Percentiles rank a stretch among this genome's conserved stretches.
Conservation (phyloP, 1,139 yeast species). For the Pneumocystis sp. region DNA sequence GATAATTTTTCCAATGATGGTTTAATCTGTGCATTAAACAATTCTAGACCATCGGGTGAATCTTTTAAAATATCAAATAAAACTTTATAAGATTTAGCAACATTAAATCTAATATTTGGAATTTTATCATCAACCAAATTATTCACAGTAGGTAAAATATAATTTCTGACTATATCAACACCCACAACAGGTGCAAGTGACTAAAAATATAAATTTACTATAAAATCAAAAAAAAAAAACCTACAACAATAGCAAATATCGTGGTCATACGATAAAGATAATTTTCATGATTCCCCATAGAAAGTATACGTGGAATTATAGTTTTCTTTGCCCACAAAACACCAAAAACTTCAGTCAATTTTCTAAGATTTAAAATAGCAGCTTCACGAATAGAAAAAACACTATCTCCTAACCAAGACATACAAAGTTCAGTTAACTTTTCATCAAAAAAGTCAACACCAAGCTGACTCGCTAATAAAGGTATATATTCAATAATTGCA, state of each 20-base stretch:
- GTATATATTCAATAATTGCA: constrained; percentile 94
- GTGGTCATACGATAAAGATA: constrained; percentile 88
- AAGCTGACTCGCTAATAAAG: constrained; percentile 85
- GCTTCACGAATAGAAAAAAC: constrained; percentile 95
- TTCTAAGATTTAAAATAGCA: constrained; percentile 70
- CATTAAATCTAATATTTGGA: constrained; percentile 89
- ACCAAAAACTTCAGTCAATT: constrained; percentile 76
- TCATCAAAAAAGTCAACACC: constrained; percentile 89
- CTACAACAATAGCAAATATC: constrained; percentile 51
- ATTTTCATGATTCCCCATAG: constrained; percentile 37
- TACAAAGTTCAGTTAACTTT: constrained; percentile 75
- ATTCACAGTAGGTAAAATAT: constrained; percentile 65
- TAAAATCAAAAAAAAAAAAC: not conserved
- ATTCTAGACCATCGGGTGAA: constrained; percentile 16
- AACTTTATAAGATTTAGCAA: constrained; percentile 66
- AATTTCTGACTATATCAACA: constrained; percentile 39
- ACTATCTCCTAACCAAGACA: constrained; percentile 97
- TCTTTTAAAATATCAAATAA: constrained; percentile 26
- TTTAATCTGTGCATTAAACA: constrained; percentile 30
- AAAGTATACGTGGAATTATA: constrained; percentile 56
- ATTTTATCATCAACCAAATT: constrained; percentile 64
- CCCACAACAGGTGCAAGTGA: constrained; percentile 48
- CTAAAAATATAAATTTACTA: constrained; percentile 20
- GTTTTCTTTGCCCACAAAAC: constrained; percentile 84
- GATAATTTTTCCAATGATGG: constrained; percentile 52